Conservation (phyloP, 1,139 yeast genomes). For the Sugiyamaella pinicola region DNA sequence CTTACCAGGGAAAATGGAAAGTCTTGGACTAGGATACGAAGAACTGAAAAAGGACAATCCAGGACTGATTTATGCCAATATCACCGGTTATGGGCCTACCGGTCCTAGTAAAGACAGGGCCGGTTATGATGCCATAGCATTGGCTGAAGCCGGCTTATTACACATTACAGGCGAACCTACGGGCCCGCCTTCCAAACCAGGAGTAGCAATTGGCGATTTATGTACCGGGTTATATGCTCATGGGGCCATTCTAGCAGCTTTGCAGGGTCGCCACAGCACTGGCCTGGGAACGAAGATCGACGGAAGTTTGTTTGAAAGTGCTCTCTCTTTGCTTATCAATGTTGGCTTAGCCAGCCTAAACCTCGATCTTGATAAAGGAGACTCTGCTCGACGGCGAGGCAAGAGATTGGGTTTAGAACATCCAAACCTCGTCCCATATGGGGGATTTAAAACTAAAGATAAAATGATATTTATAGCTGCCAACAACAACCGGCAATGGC, state of each 20-base stretch:
- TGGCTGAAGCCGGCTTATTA: constrained; percentile 48
- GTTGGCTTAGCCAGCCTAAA: constrained; percentile 45
- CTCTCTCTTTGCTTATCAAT: constrained; percentile 44
- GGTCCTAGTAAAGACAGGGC: constrained; percentile 44
- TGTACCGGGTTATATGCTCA: constrained; percentile 47
- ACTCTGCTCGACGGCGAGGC: constrained; percentile 15
- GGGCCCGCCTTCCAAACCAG: constrained; percentile 46
- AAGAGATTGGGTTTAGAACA: constrained; percentile 45
- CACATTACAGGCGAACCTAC: constrained; percentile 47
- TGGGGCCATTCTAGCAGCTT: constrained; percentile 44
- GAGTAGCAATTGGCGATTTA: constrained; percentile 47
- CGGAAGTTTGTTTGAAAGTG: constrained; percentile 44
- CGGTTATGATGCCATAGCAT: constrained; percentile 49
- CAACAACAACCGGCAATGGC: constrained; percentile 44
- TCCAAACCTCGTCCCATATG: constrained; percentile 47
- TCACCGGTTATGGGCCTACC: constrained; percentile 45
- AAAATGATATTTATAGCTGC: constrained; percentile 46
- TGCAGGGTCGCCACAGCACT: constrained; percentile 38
- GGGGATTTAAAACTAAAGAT: constrained; percentile 43
- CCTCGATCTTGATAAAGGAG: constrained; percentile 30
- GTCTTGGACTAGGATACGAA: constrained; percentile 42
- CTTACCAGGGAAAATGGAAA: constrained; percentile 44
- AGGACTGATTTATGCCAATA: constrained; percentile 42
- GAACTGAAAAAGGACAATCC: constrained; percentile 35
- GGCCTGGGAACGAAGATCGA: constrained; percentile 45